A percentile compares a stretch with the other conserved stretches of the same genome.
These are phyloP conservation scores for Choanephora cucurbitarum DNA, from an alignment of 371 early-diverging fungal species.

Conservation along the genomic window DNA sequence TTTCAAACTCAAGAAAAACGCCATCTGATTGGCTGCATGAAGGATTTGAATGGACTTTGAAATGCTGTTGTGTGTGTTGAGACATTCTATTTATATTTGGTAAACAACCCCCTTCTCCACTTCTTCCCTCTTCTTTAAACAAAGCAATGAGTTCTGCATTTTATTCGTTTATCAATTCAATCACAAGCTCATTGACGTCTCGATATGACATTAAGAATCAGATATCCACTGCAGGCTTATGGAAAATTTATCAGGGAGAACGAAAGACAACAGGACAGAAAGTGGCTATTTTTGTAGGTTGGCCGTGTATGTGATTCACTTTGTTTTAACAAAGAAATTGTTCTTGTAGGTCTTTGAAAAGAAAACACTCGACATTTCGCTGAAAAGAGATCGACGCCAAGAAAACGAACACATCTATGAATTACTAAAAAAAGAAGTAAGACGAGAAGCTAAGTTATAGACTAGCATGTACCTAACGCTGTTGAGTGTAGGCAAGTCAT, in stretches of 20 bases:
- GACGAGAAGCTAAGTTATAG: no score
- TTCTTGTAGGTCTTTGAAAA: slow-evolving; percentile 84
- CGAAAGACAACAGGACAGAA: slow-evolving; percentile 63
- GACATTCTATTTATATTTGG: no score
- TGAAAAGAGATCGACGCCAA: slow-evolving; percentile 54
- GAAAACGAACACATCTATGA: slow-evolving; percentile 64
- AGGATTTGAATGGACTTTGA: no score
- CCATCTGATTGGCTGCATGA: no score
- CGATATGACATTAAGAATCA: slow-evolving; percentile 55
- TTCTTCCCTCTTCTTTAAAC: not conserved
- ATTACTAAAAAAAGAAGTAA: slow-evolving; percentile 66
- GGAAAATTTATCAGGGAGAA: slow-evolving; percentile 68
- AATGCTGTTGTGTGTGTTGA: no score
- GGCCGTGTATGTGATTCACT: no score
- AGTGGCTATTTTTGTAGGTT: slow-evolving; percentile 65
- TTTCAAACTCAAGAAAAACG: no score
- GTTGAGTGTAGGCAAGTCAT: slow-evolving; percentile 59
- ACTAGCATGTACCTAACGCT: not conserved
- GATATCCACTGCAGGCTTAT: slow-evolving; percentile 61
- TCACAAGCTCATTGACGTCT: slow-evolving; percentile 51
- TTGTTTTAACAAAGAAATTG: no score
- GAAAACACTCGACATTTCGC: slow-evolving; percentile 58
- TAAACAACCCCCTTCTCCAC: no score
- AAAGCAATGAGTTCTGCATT: slow-evolving; percentile 48
- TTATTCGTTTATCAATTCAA: slow-evolving; percentile 52